A percentile compares a stretch with the other conserved stretches of the same genome.
phyloP scores from a whole-genome alignment of 1,284 basidiomycete genomes.

The Inonotus hispidus region DNA sequence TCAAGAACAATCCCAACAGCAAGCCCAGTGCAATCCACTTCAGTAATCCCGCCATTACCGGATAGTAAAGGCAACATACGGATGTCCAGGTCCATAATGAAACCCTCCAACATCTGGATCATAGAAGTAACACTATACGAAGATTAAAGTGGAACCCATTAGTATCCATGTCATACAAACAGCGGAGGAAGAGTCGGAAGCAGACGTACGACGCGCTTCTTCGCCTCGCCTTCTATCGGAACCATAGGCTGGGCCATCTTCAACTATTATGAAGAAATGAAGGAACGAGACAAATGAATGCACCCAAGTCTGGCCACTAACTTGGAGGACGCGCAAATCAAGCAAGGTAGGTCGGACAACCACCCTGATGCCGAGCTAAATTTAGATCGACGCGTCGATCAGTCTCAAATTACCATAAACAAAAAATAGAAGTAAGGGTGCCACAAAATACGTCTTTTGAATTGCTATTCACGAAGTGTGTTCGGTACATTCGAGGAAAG shows the following conservation, averaged over 20 bases:
- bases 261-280: background rate
- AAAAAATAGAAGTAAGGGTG: too few relatives aligned
- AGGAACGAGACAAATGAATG: background rate
- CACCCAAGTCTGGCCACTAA: too few relatives aligned
- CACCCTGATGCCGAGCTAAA: background rate
- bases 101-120: constrained; percentile 98
- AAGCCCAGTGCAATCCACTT: too few relatives aligned
- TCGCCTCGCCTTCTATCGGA: constrained; percentile 71
- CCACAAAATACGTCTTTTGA: too few relatives aligned
- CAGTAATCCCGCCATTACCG: too few relatives aligned
- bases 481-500: too few relatives aligned
- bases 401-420: too few relatives aligned
- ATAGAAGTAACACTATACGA: constrained; percentile 86
- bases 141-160: background rate
- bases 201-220: constrained; percentile 81
- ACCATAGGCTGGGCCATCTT: constrained; percentile 52
- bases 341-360: background rate
- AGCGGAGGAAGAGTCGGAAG: background rate
- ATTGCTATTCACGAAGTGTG: too few relatives aligned
- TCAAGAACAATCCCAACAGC: too few relatives aligned
- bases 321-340: background rate
- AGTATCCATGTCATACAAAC: constrained; percentile 47
- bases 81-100: constrained; percentile 94
- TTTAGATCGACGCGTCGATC: constrained; percentile 13
- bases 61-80: constrained; percentile 59